A percentile compares a stretch with the other conserved stretches of the same genome.
Evolutionary conservation across 2,329 filamentous ascomycete genomes (phyloP).

Genomic region (Cordyceps farinosa): DNA sequence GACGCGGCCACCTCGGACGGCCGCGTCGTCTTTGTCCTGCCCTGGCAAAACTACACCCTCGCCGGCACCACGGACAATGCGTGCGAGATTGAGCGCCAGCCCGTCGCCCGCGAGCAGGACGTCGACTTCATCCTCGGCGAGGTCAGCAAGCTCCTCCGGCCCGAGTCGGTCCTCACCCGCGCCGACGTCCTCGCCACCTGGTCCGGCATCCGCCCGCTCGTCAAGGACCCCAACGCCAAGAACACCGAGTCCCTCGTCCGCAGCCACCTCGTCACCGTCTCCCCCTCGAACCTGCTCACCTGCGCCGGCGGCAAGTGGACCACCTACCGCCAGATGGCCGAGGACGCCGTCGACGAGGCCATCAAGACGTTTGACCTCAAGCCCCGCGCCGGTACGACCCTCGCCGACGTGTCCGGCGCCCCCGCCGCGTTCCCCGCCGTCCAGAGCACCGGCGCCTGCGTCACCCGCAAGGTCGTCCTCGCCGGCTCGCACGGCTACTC

Average conservation of each 20-base stretch:
- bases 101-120: slow-evolving; percentile 70
- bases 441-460: slow-evolving; percentile 65
- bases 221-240: slow-evolving; percentile 75
- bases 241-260: slow-evolving; percentile 81
- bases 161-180: slow-evolving; percentile 70
- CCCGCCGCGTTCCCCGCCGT: slow-evolving; percentile 33
- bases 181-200: slow-evolving; percentile 77
- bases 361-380: slow-evolving; percentile 62
- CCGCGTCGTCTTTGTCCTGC: slow-evolving; percentile 84
- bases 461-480: slow-evolving; percentile 70
- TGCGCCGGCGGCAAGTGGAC: slow-evolving; percentile 87
- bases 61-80: slow-evolving; percentile 79
- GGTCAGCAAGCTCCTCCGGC: slow-evolving; percentile 70
- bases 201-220: slow-evolving; percentile 76
- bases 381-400: slow-evolving; percentile 43
- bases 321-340: slow-evolving; percentile 84
- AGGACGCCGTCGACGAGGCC: slow-evolving; percentile 79
- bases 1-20: slow-evolving; percentile 79
- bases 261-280: slow-evolving; percentile 75
- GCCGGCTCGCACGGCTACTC: slow-evolving; percentile 72
- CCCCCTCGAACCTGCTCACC: slow-evolving; percentile 70
- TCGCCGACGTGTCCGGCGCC: slow-evolving; percentile 65
- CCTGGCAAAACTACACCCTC: slow-evolving; percentile 83
- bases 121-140: slow-evolving; percentile 81
- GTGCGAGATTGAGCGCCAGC: slow-evolving; percentile 63